These are phyloP conservation scores for Trametes gibbosa DNA, from an alignment of 768 basidiomycete genomes.

Conservation along the genomic window DNA sequence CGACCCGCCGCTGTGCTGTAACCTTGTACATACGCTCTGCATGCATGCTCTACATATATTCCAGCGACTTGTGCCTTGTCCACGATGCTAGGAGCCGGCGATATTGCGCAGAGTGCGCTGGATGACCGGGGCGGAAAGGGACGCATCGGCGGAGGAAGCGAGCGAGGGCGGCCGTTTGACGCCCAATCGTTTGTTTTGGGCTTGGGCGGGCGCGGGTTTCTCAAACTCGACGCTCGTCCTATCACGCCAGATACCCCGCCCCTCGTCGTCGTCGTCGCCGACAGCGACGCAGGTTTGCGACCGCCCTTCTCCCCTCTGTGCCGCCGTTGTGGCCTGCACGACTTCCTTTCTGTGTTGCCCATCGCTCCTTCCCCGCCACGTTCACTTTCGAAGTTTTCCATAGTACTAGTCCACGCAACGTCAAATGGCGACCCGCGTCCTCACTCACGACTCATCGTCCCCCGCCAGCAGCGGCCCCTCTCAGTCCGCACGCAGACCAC, in stretches of 20 bases:
- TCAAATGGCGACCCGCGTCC: constrained; percentile 15
- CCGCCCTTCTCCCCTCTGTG: neutral
- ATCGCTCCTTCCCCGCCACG: constrained; percentile 23
- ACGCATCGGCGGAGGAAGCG: neutral
- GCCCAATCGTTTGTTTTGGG: constrained; percentile 14
- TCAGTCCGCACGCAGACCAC: constrained; percentile 39
- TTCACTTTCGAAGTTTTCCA: constrained; percentile 19
- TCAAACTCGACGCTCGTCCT: constrained; percentile 6
- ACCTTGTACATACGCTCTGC: neutral
- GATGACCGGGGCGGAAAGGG: neutral
- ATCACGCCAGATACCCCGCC: constrained; percentile 19
- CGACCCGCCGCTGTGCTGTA: neutral
- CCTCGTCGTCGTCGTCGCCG: constrained; percentile 18
- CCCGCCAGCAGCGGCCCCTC: constrained; percentile 24
- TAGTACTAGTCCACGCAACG: constrained; percentile 4
- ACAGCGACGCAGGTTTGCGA: constrained; percentile 21
- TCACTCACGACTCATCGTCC: constrained; percentile 9
- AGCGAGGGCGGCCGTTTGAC: neutral
- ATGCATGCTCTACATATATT: neutral
- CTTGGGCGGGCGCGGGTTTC: neutral
- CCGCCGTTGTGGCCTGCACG: neutral
- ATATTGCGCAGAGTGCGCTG: neutral
- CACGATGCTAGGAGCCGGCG: too few species aligned
- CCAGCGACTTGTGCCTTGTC: too few species aligned
- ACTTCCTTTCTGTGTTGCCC: constrained; percentile 14